Conservation (phyloP, 768 basidiomycete genomes). For the Mycena amicta region DNA sequence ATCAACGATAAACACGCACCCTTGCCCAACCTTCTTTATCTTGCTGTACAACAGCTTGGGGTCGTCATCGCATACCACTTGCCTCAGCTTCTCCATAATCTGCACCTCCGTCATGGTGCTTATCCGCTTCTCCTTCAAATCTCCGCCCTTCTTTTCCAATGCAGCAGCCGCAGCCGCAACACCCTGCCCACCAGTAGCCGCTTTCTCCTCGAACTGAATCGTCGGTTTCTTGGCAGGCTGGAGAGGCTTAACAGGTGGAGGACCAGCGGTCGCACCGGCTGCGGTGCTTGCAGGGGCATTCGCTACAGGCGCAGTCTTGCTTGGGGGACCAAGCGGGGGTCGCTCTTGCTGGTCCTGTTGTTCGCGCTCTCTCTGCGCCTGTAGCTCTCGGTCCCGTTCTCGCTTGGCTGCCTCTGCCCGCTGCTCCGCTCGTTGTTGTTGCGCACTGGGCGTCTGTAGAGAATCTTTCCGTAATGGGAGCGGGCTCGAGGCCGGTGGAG, state of each 20-base stretch:
- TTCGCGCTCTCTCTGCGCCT: slow-evolving; percentile 42
- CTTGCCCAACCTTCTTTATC: slow-evolving; percentile 98
- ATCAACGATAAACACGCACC: slow-evolving; percentile 56
- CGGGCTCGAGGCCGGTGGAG: slow-evolving; percentile 34
- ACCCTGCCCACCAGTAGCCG: slow-evolving; percentile 44
- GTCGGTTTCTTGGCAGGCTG: slow-evolving; percentile 68
- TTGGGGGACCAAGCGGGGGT: slow-evolving; percentile 26
- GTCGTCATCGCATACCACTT: slow-evolving; percentile 85
- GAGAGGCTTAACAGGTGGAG: slow-evolving; percentile 72
- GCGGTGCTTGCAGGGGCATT: slow-evolving; percentile 44
- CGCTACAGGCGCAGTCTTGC: slow-evolving; percentile 39
- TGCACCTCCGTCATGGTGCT: slow-evolving; percentile 97
- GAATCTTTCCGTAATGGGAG: slow-evolving; percentile 57
- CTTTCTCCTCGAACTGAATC: slow-evolving; percentile 57
- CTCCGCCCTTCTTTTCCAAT: slow-evolving; percentile 71
- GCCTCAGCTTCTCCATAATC: slow-evolving; percentile 95
- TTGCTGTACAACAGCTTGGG: slow-evolving; percentile 91
- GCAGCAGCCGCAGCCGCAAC: slow-evolving; percentile 72
- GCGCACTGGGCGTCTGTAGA: slow-evolving; percentile 30
- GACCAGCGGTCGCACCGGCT: slow-evolving; percentile 53
- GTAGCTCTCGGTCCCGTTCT: slow-evolving; percentile 34
- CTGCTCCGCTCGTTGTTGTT: slow-evolving; percentile 37
- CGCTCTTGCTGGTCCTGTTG: slow-evolving; percentile 31
- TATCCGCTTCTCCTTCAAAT: slow-evolving; percentile 79
- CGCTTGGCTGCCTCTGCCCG: slow-evolving; percentile 32